Conservation (phyloP, 805 yeast species). For the Metschnikowia baotianmanensis region DNA sequence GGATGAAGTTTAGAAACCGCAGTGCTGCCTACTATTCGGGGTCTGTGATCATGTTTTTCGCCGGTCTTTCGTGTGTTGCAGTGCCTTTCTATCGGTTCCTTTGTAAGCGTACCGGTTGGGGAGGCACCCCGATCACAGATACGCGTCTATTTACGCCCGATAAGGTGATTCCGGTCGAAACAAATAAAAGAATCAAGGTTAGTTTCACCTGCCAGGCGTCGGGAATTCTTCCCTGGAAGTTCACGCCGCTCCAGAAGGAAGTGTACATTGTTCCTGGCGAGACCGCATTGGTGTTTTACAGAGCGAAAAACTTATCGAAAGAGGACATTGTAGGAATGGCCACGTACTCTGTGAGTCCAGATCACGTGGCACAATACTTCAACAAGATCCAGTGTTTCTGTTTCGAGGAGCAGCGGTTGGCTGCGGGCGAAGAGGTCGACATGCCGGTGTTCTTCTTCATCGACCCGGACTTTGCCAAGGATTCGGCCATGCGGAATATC, state of each 20-base stretch:
- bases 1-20: slow-evolving; percentile 37
- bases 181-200: slow-evolving; percentile 76
- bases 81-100: slow-evolving; percentile 91
- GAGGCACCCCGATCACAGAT: slow-evolving; percentile 93
- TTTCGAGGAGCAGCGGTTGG: slow-evolving; percentile 90
- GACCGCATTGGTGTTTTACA: slow-evolving; percentile 93
- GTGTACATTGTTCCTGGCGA: slow-evolving; percentile 95
- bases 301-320: slow-evolving; percentile 80
- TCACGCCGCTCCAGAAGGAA: slow-evolving; percentile 90
- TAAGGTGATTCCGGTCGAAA: slow-evolving; percentile 82
- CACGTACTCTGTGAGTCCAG: slow-evolving; percentile 94
- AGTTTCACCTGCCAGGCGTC: slow-evolving; percentile 91
- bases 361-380: slow-evolving; percentile 93
- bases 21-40: slow-evolving; percentile 65
- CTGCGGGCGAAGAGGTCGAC: slow-evolving; percentile 96
- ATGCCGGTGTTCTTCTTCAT: slow-evolving; percentile 98
- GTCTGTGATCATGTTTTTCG: slow-evolving; percentile 65
- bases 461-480: slow-evolving; percentile 92
- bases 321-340: slow-evolving; percentile 98
- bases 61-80: slow-evolving; percentile 82
- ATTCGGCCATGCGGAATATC: slow-evolving; percentile 87
- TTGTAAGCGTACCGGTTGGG: slow-evolving; percentile 94
- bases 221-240: slow-evolving; percentile 89
- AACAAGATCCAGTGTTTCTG: slow-evolving; percentile 98
- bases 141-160: slow-evolving; percentile 76